Evolutionary conservation across 78 protist species (phyloP).

Genomic region (Reticulomyxa filosa): DNA sequence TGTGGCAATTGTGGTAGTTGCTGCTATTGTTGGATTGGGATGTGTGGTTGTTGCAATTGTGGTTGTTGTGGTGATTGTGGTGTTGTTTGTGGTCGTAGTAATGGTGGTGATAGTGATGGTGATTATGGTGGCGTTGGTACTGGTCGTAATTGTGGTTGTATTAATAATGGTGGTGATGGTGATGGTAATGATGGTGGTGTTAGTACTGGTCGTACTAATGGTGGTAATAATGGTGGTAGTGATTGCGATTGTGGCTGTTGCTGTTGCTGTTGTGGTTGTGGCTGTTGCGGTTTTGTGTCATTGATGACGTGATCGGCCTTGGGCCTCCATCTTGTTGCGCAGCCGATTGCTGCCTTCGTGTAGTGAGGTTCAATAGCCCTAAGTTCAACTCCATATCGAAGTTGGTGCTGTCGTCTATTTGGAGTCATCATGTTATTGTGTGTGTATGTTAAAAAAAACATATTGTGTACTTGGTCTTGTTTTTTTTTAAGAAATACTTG

Average conservation of each 20-base stretch:
- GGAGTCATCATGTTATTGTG: no score
- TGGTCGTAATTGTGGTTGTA: background rate
- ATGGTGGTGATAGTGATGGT: background rate
- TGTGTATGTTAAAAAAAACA: no score
- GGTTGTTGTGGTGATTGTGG: background rate
- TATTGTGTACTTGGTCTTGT: no score
- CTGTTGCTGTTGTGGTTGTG: background rate
- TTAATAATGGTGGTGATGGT: background rate
- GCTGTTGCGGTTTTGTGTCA: background rate
- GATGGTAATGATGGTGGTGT: background rate
- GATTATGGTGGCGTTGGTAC: background rate
- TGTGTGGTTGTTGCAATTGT: background rate
- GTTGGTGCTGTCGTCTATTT: no score
- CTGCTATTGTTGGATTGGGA: no score
- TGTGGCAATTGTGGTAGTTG: no score
- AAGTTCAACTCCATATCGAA: no score
- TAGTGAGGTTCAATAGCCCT: no score
- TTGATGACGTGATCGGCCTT: no score
- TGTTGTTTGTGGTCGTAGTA: background rate
- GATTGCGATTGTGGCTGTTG: background rate
- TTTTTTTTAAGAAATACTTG: no score
- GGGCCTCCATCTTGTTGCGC: no score
- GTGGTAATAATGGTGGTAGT: background rate
- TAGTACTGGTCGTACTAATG: background rate
- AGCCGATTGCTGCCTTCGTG: no score